These are phyloP conservation scores for Hura crepitans DNA, from an alignment of 441 rosid genomes.

Conservation along the genomic window DNA sequence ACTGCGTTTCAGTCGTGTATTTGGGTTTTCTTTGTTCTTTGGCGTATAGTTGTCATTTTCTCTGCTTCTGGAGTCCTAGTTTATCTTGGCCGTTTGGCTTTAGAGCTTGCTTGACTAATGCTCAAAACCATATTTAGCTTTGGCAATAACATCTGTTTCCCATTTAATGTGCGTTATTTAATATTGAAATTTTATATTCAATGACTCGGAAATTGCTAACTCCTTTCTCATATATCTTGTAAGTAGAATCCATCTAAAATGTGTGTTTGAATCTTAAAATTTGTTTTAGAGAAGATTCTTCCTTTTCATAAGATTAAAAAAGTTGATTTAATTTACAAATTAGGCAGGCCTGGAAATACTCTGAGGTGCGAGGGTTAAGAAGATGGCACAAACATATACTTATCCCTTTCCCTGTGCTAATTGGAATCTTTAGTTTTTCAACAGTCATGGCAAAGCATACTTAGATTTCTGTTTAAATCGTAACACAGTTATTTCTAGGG, in stretches of 20 bases:
- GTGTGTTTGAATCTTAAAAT: background rate
- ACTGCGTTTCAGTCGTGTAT: background rate
- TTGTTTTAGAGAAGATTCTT: background rate
- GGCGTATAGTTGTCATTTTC: background rate
- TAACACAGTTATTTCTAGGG: background rate
- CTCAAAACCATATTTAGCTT: background rate
- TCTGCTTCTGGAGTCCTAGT: background rate
- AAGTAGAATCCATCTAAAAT: background rate
- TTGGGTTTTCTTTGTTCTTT: background rate
- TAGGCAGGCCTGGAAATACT: background rate
- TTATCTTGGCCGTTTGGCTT: background rate
- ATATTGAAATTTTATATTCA: background rate
- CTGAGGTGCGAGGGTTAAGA: background rate
- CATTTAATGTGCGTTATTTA: background rate
- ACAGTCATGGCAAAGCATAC: background rate
- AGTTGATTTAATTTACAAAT: background rate
- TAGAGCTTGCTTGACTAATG: background rate
- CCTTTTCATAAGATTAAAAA: background rate
- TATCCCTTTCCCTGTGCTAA: background rate
- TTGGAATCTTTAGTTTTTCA: background rate
- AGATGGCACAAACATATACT: background rate
- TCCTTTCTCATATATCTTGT: background rate
- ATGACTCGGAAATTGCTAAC: background rate
- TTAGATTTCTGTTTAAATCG: background rate
- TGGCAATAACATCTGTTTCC: background rate